Evolutionary conservation across 768 basidiomycete species (phyloP).

Genomic region (Leccinum uliginosum): DNA sequence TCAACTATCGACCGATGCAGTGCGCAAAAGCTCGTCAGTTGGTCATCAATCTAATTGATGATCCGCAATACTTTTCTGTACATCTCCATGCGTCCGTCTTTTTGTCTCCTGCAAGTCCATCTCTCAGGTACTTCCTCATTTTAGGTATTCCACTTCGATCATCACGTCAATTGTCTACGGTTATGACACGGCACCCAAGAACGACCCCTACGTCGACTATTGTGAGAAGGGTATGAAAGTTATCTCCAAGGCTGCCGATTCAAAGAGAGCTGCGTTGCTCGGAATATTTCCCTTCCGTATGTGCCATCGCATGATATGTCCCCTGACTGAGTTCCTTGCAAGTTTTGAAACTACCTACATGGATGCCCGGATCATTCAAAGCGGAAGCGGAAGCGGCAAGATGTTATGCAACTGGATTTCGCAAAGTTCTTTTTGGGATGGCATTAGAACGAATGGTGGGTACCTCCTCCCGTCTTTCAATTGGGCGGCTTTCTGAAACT

Average conservation of each 20-base stretch:
- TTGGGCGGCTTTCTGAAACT: not conserved
- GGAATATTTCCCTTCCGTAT: constrained; percentile 25
- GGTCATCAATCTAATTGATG: constrained; percentile 29
- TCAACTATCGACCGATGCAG: constrained; percentile 32
- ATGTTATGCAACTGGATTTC: constrained; percentile 17
- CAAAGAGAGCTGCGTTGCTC: constrained; percentile 22
- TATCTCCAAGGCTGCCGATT: constrained; percentile 12
- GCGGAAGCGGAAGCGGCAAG: constrained; percentile 15
- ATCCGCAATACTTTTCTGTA: constrained; percentile 21
- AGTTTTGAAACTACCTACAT: constrained; percentile 24
- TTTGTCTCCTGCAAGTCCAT: not conserved
- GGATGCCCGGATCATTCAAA: constrained; percentile 25
- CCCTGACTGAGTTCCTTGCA: not conserved
- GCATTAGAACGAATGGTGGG: constrained; percentile 21
- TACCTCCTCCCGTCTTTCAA: not conserved
- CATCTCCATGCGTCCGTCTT: constrained; percentile 26
- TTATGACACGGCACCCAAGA: constrained; percentile 14
- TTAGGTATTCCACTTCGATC: constrained; percentile 25
- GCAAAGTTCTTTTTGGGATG: constrained; percentile 19
- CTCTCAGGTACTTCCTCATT: not conserved
- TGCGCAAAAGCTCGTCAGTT: constrained; percentile 28
- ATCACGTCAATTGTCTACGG: constrained; percentile 28
- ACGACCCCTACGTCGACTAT: constrained; percentile 22
- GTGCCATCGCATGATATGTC: constrained; percentile 2
- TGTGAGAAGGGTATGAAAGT: constrained; percentile 14